Evolutionary conservation across 2,329 filamentous ascomycete species (phyloP).

Genomic region (Ceratocystis eucalypticola): DNA sequence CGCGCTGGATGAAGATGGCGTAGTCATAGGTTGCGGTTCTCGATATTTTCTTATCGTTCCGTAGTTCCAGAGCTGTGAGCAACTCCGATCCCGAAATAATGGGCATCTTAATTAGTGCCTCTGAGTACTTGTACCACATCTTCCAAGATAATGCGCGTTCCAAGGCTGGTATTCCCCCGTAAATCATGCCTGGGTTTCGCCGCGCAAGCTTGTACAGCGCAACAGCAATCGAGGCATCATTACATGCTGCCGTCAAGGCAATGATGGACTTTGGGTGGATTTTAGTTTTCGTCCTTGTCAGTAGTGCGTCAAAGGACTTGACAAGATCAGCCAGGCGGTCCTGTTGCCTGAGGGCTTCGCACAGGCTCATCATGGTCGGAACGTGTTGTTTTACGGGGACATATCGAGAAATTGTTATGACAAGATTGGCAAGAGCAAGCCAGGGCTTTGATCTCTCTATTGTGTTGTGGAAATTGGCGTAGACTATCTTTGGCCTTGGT

Average conservation of each 20-base stretch:
- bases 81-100: slow-evolving; percentile 3
- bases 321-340: slow-evolving; percentile 19
- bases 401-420: slow-evolving; percentile 10
- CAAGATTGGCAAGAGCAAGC: slow-evolving; percentile 14
- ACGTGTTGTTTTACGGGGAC: slow-evolving; percentile 12
- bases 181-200: slow-evolving; percentile 7
- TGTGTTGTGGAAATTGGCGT: not conserved
- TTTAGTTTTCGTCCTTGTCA: not conserved
- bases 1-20: slow-evolving; percentile 10
- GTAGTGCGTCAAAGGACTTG: slow-evolving; percentile 18
- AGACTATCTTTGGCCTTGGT: not conserved
- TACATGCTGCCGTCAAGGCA: slow-evolving; percentile 19
- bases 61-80: slow-evolving; percentile 12
- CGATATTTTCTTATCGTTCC: slow-evolving; percentile 7
- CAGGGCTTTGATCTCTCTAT: not conserved
- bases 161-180: slow-evolving; percentile 14
- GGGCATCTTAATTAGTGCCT: slow-evolving; percentile 25
- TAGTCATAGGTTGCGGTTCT: slow-evolving; percentile 11
- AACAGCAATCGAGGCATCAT: slow-evolving; percentile 24
- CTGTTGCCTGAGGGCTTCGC: slow-evolving; percentile 19
- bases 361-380: slow-evolving; percentile 18
- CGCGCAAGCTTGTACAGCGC: slow-evolving; percentile 21
- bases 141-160: slow-evolving; percentile 25
- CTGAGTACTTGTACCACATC: slow-evolving; percentile 26
- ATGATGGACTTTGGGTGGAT: slow-evolving; percentile 13